Conservation (phyloP, 2,329 filamentous ascomycete species). For the Tolypocladium endophyticum region DNA sequence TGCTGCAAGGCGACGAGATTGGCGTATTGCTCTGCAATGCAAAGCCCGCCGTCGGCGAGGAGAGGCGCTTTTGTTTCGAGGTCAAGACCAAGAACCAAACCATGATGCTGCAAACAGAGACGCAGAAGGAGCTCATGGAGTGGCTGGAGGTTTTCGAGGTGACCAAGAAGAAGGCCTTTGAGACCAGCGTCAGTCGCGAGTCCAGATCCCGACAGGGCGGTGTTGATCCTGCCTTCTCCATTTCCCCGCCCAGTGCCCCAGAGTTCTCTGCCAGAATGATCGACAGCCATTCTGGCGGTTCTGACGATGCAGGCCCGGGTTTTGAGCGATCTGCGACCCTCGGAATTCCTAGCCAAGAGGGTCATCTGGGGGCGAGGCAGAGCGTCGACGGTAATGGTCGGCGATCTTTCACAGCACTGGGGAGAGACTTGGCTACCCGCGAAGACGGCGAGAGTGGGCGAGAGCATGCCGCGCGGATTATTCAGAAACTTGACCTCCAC, state of each 20-base stretch:
- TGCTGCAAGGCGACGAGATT: constrained; percentile 92
- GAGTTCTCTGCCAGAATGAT: constrained; percentile 79
- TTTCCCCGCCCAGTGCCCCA: constrained; percentile 75
- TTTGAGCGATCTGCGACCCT: constrained; percentile 56
- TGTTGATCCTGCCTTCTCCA: constrained; percentile 74
- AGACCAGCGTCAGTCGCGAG: constrained; percentile 52
- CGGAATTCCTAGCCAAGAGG: constrained; percentile 50
- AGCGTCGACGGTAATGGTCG: constrained; percentile 61
- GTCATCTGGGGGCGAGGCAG: constrained; percentile 41
- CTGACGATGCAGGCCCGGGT: constrained; percentile 32
- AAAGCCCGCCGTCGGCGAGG: constrained; percentile 82
- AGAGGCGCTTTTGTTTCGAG: constrained; percentile 93
- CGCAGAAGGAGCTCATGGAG: constrained; percentile 80
- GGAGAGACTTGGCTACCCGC: constrained; percentile 31
- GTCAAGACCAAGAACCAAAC: constrained; percentile 95
- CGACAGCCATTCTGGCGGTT: constrained; percentile 47
- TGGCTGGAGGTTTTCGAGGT: constrained; percentile 93
- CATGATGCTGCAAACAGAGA: constrained; percentile 84
- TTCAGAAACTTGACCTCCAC: constrained; percentile 85
- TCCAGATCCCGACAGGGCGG: constrained; percentile 35
- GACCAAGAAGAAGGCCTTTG: constrained; percentile 84
- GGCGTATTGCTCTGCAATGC: constrained; percentile 90
- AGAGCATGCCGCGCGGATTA: constrained; percentile 79
- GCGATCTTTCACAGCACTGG: constrained; percentile 45
- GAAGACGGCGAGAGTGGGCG: constrained; percentile 66